Evolutionary conservation across 495 filamentous ascomycete species (phyloP), one percentile per base, ranked within the genome.

Genomic region (Penicillium tannophilum): DNA sequence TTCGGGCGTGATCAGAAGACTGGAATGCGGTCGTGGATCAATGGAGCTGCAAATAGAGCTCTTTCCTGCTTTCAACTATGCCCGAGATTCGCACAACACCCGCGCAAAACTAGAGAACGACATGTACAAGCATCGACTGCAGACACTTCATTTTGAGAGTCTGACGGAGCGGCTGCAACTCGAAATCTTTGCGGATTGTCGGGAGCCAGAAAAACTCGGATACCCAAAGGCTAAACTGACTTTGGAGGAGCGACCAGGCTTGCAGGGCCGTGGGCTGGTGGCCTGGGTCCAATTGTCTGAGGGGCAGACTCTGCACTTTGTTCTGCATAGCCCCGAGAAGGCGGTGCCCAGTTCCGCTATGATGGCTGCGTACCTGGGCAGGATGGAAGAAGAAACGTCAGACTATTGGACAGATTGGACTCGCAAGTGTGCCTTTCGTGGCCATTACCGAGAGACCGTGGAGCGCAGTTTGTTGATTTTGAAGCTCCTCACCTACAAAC

Each of bases 321-420:
- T 89, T 12, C 70, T 91, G 52, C 83, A 88, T 39, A 72, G 69
- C 49, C 72, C 70, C 20, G 76, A 77, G 54, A 71, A 72, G 17
- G 55, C 63, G 9, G 62, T 72, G 1, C 72, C 74, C 54, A 84
- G 81, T 19, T 64, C 71, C 46, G 71, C 81, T 56, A 81, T 84
- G 35, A 82, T 83, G 23, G 79, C 68, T 4, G 59, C 74, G 2
- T 74, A 85, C 53, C 70, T 90, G 31, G 76, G 82, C 61, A 74
- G 70, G 14, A 79, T 87, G 62, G 88, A 90, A 61, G 79, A 84
- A 26, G 82, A 85, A 56, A 90, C 88, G 0, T 85, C 83, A 52
- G 73, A 75, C 9, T 91, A 75, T 63, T 91, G 88, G 88, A 83
- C 78, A 52, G 84, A 88, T 54, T 91, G 88, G 86, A 86, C 88